phyloP scores from a whole-genome alignment of 495 filamentous ascomycete genomes.

The Ramalina intermedia region DNA sequence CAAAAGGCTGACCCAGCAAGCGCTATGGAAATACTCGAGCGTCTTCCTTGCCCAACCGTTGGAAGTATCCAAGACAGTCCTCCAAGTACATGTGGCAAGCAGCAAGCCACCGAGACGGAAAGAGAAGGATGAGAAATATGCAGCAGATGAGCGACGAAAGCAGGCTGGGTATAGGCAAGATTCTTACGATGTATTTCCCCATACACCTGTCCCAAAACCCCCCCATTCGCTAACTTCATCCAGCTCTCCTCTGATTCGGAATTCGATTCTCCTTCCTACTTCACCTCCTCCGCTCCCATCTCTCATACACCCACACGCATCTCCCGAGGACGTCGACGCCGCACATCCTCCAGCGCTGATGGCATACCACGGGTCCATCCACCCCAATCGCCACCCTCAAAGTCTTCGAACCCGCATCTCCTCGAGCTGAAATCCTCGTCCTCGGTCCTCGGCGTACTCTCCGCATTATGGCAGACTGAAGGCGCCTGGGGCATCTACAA shows the following conservation, averaged over 20 bases:
- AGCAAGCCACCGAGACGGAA: slow-evolving; percentile 3
- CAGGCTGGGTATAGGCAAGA: slow-evolving; percentile 25
- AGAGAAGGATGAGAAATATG: slow-evolving; percentile 8
- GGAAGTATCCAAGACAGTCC: slow-evolving; percentile 84
- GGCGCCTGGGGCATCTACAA: slow-evolving; percentile 91
- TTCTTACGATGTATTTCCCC: slow-evolving; percentile 19
- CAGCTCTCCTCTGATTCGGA: slow-evolving; percentile 46
- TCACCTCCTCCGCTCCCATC: slow-evolving; percentile 55
- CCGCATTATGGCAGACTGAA: slow-evolving; percentile 77
- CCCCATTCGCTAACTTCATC: slow-evolving; percentile 3
- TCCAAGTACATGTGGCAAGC: slow-evolving; percentile 54
- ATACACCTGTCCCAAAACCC: background rate
- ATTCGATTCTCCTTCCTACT: slow-evolving; percentile 68
- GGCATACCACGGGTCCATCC: slow-evolving; percentile 6
- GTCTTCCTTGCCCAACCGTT: slow-evolving; percentile 86
- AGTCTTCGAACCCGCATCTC: slow-evolving; percentile 36
- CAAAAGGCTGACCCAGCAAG: slow-evolving; percentile 59
- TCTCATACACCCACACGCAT: slow-evolving; percentile 36
- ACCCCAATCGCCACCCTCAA: slow-evolving; percentile 21
- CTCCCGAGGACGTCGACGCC: slow-evolving; percentile 20
- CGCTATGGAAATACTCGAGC: slow-evolving; percentile 72
- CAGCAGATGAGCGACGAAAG: slow-evolving; percentile 17
- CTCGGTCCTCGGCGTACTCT: slow-evolving; percentile 65
- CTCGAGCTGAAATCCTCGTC: slow-evolving; percentile 53
- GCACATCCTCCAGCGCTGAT: slow-evolving; percentile 27